Evolutionary conservation across 495 filamentous ascomycete genomes (phyloP).

Genomic region (Aspergillus funiculosus): DNA sequence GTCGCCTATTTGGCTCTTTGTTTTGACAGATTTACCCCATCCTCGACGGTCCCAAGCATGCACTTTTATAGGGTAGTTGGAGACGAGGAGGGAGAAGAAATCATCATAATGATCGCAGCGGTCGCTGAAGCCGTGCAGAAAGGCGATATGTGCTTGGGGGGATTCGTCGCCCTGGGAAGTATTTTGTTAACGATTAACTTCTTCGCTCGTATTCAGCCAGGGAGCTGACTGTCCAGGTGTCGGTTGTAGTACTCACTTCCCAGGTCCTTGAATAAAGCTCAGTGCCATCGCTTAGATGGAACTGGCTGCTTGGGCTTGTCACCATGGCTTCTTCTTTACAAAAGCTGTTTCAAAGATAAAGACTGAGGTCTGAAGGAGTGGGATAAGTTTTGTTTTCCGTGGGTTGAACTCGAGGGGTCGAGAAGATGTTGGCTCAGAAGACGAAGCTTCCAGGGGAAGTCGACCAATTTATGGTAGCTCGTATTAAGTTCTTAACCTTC

Average conservation of each 20-base stretch:
- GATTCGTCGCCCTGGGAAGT: not conserved
- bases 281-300: constrained; percentile 1
- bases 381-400: too few species aligned
- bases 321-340: not conserved
- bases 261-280: constrained; percentile 1
- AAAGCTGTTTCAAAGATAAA: too few species aligned
- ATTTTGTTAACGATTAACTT: not conserved
- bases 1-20: not conserved
- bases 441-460: too few species aligned
- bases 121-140: constrained; percentile 11
- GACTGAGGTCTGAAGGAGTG: too few species aligned
- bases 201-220: not conserved
- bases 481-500: too few species aligned
- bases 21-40: constrained; percentile 1
- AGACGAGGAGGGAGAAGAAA: constrained; percentile 1
- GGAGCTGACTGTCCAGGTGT: not conserved
- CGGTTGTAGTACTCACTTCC: constrained; percentile 6
- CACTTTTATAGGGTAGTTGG: constrained; percentile 3
- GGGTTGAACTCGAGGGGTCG: too few species aligned
- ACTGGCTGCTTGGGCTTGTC: not conserved
- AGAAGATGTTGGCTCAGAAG: too few species aligned
- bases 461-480: too few species aligned
- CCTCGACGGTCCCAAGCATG: constrained; percentile 5
- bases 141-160: not conserved
- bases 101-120: constrained; percentile 4